Evolutionary conservation across 148 eudicot genomes (phyloP).

Genomic region (Camellia japonica): DNA sequence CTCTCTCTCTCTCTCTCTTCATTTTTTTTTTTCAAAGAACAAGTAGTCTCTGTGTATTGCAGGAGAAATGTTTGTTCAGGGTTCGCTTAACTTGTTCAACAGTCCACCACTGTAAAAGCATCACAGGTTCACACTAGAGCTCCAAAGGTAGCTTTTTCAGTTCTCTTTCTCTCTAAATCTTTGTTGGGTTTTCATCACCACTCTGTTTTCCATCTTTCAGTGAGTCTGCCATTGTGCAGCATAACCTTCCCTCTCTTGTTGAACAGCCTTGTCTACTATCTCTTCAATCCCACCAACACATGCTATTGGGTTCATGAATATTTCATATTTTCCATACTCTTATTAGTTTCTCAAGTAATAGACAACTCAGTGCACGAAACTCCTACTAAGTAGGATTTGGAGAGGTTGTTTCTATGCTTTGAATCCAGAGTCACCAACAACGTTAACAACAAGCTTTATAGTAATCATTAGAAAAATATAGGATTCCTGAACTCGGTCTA

Average conservation of each 20-base stretch:
- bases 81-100: background rate
- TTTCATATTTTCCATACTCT: background rate
- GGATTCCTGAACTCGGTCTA: no score
- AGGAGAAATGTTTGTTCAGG: background rate
- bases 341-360: no score
- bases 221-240: no score
- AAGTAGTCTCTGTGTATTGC: no score
- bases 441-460: no score
- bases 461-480: no score
- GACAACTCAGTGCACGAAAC: no score
- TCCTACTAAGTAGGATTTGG: no score
- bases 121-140: background rate
- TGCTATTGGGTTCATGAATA: background rate
- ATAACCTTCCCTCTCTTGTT: background rate
- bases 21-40: background rate
- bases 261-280: background rate
- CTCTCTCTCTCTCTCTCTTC: constrained; percentile 6
- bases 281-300: background rate
- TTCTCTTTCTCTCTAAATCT: background rate
- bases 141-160: background rate
- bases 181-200: background rate
- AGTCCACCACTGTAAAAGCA: background rate
- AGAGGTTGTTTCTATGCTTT: no score
- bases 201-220: background rate
- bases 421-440: no score